Conservation (phyloP, 1,284 basidiomycete genomes). For the Malassezia dermatis region DNA sequence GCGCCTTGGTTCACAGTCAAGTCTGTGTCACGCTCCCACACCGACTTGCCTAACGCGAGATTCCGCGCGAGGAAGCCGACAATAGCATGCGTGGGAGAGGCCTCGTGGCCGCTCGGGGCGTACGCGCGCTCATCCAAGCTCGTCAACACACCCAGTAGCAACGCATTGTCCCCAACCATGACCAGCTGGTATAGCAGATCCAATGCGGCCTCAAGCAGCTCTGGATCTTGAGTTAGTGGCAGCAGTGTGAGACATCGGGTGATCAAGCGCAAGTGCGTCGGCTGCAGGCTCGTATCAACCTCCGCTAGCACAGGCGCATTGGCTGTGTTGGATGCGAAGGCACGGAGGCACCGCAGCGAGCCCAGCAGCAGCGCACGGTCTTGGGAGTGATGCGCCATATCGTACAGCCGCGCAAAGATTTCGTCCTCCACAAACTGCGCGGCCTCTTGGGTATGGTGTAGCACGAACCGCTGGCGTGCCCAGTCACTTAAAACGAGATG, state of each 20-base stretch:
- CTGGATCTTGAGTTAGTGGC: slow-evolving; percentile 31
- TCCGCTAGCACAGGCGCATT: slow-evolving; percentile 35
- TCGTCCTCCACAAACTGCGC: slow-evolving; percentile 18
- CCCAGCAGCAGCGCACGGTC: slow-evolving; percentile 38
- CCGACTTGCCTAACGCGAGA: slow-evolving; percentile 25
- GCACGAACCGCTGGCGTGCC: slow-evolving; percentile 11
- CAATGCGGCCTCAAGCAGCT: slow-evolving; percentile 34
- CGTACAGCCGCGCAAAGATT: slow-evolving; percentile 29
- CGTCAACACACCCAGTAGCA: slow-evolving; percentile 20
- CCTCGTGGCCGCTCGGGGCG: not conserved
- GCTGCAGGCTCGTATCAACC: slow-evolving; percentile 9
- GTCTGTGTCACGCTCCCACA: slow-evolving; percentile 29
- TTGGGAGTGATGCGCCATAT: slow-evolving; percentile 22
- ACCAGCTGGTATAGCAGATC: slow-evolving; percentile 41
- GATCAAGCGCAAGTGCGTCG: slow-evolving; percentile 21
- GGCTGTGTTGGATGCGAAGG: slow-evolving; percentile 25
- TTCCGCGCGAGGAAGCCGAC: slow-evolving; percentile 28
- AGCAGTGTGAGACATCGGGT: slow-evolving; percentile 33
- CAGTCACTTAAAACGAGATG: slow-evolving; percentile 24
- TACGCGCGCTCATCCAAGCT: not conserved
- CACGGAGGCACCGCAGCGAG: slow-evolving; percentile 31
- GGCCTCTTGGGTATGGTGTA: not conserved
- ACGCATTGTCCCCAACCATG: slow-evolving; percentile 33
- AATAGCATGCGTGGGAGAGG: slow-evolving; percentile 8
- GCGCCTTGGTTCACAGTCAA: slow-evolving; percentile 18